These are phyloP conservation scores for Phytopythium litorale DNA, from an alignment of 352 stramenopile genomes.

Conservation along the genomic window DNA sequence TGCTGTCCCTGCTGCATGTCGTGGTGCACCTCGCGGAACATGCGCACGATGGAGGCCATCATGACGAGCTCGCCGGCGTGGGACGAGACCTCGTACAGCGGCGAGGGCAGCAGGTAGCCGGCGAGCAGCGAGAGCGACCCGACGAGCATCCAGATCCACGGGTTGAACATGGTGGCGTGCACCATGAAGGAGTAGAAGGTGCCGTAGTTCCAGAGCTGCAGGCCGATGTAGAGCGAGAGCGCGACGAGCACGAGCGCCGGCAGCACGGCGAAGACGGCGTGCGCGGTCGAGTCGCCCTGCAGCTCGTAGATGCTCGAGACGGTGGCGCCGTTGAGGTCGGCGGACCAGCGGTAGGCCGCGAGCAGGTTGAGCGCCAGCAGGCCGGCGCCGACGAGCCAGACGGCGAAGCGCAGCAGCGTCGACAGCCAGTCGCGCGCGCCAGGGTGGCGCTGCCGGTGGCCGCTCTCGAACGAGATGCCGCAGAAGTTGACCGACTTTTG, in stretches of 20 bases:
- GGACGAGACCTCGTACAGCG: slow-evolving; percentile 68
- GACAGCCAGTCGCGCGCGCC: slow-evolving; percentile 35
- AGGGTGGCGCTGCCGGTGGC: slow-evolving; percentile 37
- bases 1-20: slow-evolving; percentile 79
- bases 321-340: slow-evolving; percentile 17
- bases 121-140: slow-evolving; percentile 59
- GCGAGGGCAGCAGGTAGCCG: slow-evolving; percentile 72
- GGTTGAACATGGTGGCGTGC: slow-evolving; percentile 82
- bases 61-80: slow-evolving; percentile 76
- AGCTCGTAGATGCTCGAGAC: slow-evolving; percentile 72
- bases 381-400: slow-evolving; percentile 60
- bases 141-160: slow-evolving; percentile 88
- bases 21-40: slow-evolving; percentile 83
- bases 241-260: slow-evolving; percentile 65
- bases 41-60: slow-evolving; percentile 76
- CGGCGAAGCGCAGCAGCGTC: slow-evolving; percentile 54
- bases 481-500: slow-evolving; percentile 90
- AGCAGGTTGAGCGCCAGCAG: slow-evolving; percentile 72
- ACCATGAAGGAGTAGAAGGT: slow-evolving; percentile 86
- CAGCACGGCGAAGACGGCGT: slow-evolving; percentile 56
- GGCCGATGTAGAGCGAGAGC: slow-evolving; percentile 67
- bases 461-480: slow-evolving; percentile 84
- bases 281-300: slow-evolving; percentile 51
- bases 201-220: slow-evolving; percentile 83
- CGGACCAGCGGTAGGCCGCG: slow-evolving; percentile 59